Conservation (phyloP, 495 filamentous ascomycete species). For the Penicillium taxi region DNA sequence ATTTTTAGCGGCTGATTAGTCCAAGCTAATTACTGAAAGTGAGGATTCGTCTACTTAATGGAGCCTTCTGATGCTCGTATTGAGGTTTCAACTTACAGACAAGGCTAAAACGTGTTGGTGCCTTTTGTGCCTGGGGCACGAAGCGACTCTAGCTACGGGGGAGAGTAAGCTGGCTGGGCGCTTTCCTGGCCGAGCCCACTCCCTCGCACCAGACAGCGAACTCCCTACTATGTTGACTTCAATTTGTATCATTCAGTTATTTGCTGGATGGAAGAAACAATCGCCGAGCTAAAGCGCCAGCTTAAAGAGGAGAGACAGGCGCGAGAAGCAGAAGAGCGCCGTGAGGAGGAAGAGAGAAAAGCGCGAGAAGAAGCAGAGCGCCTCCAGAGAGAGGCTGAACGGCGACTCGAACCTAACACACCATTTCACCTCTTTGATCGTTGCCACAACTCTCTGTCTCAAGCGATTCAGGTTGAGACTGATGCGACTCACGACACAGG, state of each 20-base stretch:
- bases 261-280: constrained; percentile 12
- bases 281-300: constrained; percentile 18
- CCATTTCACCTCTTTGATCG: constrained; percentile 19
- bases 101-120: constrained; percentile 1
- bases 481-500: constrained; percentile 15
- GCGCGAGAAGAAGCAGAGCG: constrained; percentile 9
- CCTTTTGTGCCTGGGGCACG: not conserved
- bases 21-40: no score
- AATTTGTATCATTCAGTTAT: not conserved
- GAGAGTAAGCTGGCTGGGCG: not conserved
- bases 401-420: constrained; percentile 13
- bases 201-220: not conserved
- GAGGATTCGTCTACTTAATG: no score
- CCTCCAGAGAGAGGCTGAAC: constrained; percentile 7
- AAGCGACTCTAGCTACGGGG: not conserved
- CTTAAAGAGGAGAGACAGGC: constrained; percentile 16
- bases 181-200: not conserved
- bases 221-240: not conserved
- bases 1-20: no score
- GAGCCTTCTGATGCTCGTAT: no score
- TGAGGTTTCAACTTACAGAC: no score
- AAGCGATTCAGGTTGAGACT: constrained; percentile 19
- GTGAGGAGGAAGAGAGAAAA: constrained; percentile 3
- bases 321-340: constrained; percentile 5
- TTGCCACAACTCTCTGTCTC: constrained; percentile 18